Evolutionary conservation across 495 filamentous ascomycete genomes (phyloP), one percentile per base, ranked within the genome.

Genomic region (Penicillium verhagenii): DNA sequence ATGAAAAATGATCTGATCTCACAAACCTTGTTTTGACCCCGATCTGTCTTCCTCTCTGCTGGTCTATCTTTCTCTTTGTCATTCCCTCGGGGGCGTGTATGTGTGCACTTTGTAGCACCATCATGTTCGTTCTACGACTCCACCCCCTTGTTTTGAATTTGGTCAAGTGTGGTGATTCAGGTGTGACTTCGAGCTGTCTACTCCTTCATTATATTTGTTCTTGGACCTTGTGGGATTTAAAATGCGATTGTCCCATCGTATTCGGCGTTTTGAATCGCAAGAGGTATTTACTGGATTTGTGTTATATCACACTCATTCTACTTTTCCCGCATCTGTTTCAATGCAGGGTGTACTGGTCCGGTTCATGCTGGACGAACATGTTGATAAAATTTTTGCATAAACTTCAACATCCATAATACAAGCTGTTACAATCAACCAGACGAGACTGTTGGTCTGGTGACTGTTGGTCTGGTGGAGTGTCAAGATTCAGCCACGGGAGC

Each of bases 1-100:
- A 65, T 62, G 58, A 65, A 65, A 64, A 59, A 58, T 39, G 56
- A 63, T 59, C 54, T 57, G 47, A 58, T 43, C 48, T 33, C 25
- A 47, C 51, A 55, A 58, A 18, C 58, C 48, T 49, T 33, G 11
- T 57, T 46, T 42, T 31, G 26, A 23, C 39, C 21, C 11, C 45
- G 33, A 33, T 19, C 42, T 24, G 24, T 52, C 57, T 52, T 44
- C 42, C 37, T 38, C 5, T 39, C 26, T 42, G 21, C 31, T 25
- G 39, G 18, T 33, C 11, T 39, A 28, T 37, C 40, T 49, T 24
- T 39, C 29, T 38, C 20, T 47, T 48, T 37, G 23, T 23, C n/a
- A 11, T 26, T 56, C 11, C 19, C 28, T 31, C 8, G 11, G n/a
- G 19, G 9, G 11, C n/a, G 3, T 19, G 11, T 46, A 3, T n/a